Conservation (phyloP, 805 yeast genomes). For the Monosporozyma servazzii region DNA sequence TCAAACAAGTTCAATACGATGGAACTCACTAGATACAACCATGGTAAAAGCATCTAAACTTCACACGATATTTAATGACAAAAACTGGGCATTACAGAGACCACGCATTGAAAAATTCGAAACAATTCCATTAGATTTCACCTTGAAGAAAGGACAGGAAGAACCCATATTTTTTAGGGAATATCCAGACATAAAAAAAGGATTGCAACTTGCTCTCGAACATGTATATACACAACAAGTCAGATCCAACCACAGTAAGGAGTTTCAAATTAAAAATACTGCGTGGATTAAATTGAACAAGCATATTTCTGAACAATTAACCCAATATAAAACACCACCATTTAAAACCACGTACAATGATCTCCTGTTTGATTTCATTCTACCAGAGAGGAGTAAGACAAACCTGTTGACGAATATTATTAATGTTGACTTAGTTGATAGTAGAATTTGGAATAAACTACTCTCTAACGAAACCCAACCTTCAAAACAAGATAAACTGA, state of each 20-base stretch:
- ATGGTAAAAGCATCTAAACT: not conserved
- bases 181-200: not conserved
- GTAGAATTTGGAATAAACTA: not conserved
- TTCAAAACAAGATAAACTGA: slow-evolving; percentile 7
- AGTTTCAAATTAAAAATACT: not conserved
- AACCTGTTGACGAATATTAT: not conserved
- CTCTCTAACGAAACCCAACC: not conserved
- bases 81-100: not conserved
- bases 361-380: not conserved
- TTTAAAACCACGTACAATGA: not conserved
- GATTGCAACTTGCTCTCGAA: not conserved
- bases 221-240: not conserved
- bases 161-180: not conserved
- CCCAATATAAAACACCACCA: not conserved
- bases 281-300: not conserved
- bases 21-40: not conserved
- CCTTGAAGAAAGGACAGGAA: not conserved
- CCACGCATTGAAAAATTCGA: not conserved
- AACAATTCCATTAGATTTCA: not conserved
- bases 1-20: not conserved
- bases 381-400: not conserved
- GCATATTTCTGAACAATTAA: slow-evolving; percentile 8
- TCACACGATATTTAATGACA: slow-evolving; percentile 1
- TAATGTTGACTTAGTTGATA: not conserved
- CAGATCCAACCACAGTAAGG: not conserved